Conservation (phyloP, 495 filamentous ascomycete genomes). For the Aspergillus biplanus region DNA sequence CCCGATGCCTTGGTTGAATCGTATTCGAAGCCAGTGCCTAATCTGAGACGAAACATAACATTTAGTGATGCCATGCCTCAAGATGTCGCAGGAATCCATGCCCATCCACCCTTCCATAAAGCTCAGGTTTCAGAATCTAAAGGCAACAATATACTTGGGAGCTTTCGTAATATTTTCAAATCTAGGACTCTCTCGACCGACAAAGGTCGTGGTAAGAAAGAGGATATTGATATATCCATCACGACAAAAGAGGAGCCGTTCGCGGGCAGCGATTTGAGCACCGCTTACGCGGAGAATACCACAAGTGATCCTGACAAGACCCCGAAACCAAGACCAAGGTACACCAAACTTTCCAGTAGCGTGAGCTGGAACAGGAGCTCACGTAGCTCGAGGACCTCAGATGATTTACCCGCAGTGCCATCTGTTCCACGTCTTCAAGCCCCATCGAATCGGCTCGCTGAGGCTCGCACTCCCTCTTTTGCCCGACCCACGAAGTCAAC, state of each 20-base stretch:
- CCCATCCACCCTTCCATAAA: not conserved
- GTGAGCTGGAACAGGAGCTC: constrained; percentile 17
- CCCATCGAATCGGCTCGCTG: constrained; percentile 1
- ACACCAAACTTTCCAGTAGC: constrained; percentile 16
- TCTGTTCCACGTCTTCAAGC: constrained; percentile 17
- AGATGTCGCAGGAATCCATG: not conserved
- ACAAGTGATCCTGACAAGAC: constrained; percentile 10
- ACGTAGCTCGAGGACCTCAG: constrained; percentile 17
- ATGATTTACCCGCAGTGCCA: not conserved
- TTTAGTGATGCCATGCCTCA: constrained; percentile 17
- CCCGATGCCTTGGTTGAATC: not conserved
- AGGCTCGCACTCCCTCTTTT: constrained; percentile 20
- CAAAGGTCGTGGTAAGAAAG: constrained; percentile 16
- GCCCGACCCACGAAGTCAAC: constrained; percentile 24
- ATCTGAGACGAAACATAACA: constrained; percentile 9
- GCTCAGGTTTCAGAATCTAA: constrained; percentile 13
- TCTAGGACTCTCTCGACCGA: constrained; percentile 13
- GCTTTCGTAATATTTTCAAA: constrained; percentile 31
- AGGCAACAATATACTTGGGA: constrained; percentile 19
- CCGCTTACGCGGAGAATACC: not conserved
- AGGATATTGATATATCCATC: not conserved
- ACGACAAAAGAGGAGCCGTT: constrained; percentile 1
- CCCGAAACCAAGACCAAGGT: constrained; percentile 14
- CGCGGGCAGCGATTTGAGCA: not conserved
- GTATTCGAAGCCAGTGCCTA: not conserved